A percentile compares a stretch with the other conserved stretches of the same genome.
Conservation (phyloP, 768 basidiomycete species). For the Termitomyces sp. region DNA sequence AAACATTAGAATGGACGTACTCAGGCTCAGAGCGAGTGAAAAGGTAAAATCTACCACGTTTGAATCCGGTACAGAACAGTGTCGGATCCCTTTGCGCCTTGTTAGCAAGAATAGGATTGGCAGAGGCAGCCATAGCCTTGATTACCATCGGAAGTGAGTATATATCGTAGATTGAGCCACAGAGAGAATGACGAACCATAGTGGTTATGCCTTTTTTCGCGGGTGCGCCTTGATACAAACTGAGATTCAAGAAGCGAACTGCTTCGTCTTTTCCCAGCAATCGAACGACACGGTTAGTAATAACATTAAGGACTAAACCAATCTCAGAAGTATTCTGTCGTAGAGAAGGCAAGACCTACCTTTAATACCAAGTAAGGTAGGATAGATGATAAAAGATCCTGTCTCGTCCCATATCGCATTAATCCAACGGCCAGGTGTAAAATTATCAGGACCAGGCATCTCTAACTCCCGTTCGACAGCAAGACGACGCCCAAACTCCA, state of each 20-base stretch:
- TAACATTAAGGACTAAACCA: constrained; percentile 80
- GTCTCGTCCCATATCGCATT: constrained; percentile 98
- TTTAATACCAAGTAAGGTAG: constrained; percentile 93
- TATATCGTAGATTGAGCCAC: not conserved
- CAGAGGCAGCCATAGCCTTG: constrained; percentile 91
- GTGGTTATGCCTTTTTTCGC: constrained; percentile 82
- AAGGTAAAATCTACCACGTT: constrained; percentile 89
- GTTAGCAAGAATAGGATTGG: constrained; percentile 90
- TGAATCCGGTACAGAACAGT: constrained; percentile 90
- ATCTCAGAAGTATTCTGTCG: not conserved
- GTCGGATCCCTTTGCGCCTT: constrained; percentile 86
- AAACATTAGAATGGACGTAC: constrained; percentile 40
- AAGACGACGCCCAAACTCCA: constrained; percentile 98
- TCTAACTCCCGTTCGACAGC: constrained; percentile 92
- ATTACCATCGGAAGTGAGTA: constrained; percentile 9
- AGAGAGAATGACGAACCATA: constrained; percentile 45
- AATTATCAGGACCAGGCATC: constrained; percentile 70
- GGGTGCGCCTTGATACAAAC: constrained; percentile 92
- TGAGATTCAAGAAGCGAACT: constrained; percentile 83
- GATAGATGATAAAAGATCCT: constrained; percentile 91
- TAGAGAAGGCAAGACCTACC: constrained; percentile 39
- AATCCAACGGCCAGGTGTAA: constrained; percentile 71
- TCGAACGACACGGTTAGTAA: constrained; percentile 88
- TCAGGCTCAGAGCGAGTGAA: constrained; percentile 91
- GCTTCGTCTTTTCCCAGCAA: constrained; percentile 93